A percentile compares a stretch with the other conserved stretches of the same genome.
Conservation (phyloP, 768 basidiomycete species). For the Pluteus cervinus region DNA sequence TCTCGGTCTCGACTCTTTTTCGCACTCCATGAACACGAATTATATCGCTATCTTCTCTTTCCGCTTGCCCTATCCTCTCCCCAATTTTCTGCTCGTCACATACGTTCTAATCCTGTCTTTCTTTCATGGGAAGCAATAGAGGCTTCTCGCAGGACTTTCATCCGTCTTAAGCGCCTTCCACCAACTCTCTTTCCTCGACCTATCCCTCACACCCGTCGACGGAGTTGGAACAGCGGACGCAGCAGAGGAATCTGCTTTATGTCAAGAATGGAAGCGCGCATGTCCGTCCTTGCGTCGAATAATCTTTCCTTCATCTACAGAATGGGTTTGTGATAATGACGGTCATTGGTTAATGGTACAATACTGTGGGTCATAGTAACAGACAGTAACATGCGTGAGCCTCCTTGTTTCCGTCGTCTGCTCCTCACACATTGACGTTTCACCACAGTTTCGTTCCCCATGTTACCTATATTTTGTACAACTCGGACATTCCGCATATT, state of each 20-base stretch:
- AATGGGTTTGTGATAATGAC: conserved; percentile 37
- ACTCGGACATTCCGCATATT: too few relatives aligned
- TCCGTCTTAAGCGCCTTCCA: conserved; percentile 47
- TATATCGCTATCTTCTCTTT: conserved; percentile 7
- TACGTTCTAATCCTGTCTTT: neutral
- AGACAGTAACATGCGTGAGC: conserved; percentile 1
- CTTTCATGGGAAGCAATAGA: conserved; percentile 26
- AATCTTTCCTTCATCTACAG: conserved; percentile 49
- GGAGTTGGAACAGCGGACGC: conserved; percentile 35
- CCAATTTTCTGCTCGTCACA: conserved; percentile 2
- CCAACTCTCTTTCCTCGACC: conserved; percentile 45
- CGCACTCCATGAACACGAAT: too few relatives aligned
- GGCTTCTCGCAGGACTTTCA: conserved; percentile 54
- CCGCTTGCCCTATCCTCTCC: conserved; percentile 7
- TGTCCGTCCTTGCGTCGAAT: conserved; percentile 49
- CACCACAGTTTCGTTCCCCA: too few relatives aligned
- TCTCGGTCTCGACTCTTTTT: conserved; percentile 8
- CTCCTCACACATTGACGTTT: too few relatives aligned
- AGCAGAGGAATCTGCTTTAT: conserved; percentile 46
- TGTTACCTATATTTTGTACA: too few relatives aligned
- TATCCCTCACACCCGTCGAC: conserved; percentile 52
- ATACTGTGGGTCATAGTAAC: conserved; percentile 2
- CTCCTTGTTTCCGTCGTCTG: conserved; percentile 1
- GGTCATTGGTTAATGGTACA: conserved; percentile 25
- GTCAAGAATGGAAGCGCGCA: conserved; percentile 46